phyloP scores from a whole-genome alignment of 176 grass and related monocot genomes.

The Hyparrhenia diplandra region DNA sequence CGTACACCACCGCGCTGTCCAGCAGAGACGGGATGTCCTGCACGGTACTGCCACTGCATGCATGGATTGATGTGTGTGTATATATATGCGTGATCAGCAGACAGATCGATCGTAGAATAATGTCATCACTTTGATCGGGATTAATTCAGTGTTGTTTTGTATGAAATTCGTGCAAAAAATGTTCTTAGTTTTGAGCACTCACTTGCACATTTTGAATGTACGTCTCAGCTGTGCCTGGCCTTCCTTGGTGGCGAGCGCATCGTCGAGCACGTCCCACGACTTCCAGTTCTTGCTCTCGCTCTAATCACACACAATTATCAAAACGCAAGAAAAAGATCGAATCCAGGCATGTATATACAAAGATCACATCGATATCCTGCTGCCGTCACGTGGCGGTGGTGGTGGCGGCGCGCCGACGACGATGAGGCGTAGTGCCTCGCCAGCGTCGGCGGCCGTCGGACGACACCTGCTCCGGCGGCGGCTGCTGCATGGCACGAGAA shows the following conservation, averaged over 20 bases:
- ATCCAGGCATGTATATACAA: neutral
- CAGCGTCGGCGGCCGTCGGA: too few relatives aligned
- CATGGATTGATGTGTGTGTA: neutral
- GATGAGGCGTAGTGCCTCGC: neutral
- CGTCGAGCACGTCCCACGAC: constrained; percentile 37
- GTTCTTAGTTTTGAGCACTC: neutral
- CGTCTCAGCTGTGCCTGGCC: constrained; percentile 21
- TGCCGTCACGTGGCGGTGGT: neutral
- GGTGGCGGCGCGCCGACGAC: too few relatives aligned
- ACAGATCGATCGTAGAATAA: too few relatives aligned
- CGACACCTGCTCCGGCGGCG: too few relatives aligned
- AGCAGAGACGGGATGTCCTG: constrained; percentile 1
- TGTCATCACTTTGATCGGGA: too few relatives aligned
- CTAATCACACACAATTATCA: neutral
- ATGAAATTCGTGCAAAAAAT: neutral
- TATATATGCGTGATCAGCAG: too few relatives aligned
- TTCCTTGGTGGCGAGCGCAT: neutral
- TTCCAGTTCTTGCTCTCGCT: constrained; percentile 45
- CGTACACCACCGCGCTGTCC: constrained; percentile 14
- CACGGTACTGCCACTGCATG: neutral
- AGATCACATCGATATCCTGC: neutral
- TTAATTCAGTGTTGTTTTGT: neutral
- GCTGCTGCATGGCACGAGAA: too few relatives aligned
- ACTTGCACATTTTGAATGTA: constrained; percentile 55
- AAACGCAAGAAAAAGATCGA: neutral